Evolutionary conservation across 345 rosid species (phyloP).

Genomic region (Salix dunnii): DNA sequence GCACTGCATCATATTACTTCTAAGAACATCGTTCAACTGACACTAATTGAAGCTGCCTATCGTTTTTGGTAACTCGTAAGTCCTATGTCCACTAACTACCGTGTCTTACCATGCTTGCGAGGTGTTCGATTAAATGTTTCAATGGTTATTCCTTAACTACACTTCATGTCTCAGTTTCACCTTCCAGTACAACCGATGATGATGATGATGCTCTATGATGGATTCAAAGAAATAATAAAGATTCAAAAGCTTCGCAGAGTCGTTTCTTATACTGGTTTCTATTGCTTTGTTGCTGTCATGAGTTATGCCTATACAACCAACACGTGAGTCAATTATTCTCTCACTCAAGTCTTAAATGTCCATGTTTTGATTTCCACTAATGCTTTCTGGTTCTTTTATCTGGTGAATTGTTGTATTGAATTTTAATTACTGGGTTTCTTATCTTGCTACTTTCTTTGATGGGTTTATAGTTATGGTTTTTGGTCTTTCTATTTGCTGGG

Average conservation of each 20-base stretch:
- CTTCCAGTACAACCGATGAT: not conserved
- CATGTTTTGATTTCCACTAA: not conserved
- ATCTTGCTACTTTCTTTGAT: not conserved
- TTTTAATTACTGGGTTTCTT: not conserved
- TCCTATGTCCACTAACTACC: not conserved
- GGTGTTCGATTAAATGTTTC: conserved; percentile 15
- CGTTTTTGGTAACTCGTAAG: not conserved
- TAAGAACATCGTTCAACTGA: not conserved
- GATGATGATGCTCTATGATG: conserved; percentile 36
- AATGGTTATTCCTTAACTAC: not conserved
- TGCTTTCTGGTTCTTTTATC: not conserved
- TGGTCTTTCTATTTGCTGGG: not conserved
- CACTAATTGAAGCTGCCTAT: not conserved
- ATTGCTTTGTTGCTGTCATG: conserved; percentile 51
- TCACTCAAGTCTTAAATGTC: not conserved
- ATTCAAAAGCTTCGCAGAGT: conserved; percentile 77
- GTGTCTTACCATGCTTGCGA: not conserved
- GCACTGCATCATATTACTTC: not conserved
- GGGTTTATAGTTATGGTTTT: conserved; percentile 4
- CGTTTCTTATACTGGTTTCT: conserved; percentile 72
- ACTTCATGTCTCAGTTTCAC: not conserved
- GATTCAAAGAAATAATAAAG: conserved; percentile 53
- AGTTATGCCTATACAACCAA: conserved; percentile 71
- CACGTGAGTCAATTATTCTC: conserved; percentile 48
- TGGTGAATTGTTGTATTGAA: not conserved